Percentiles rank a stretch among this genome's conserved stretches.
Evolutionary conservation across 148 eudicot genomes (phyloP).

Genomic region (Nepenthes gracilis): DNA sequence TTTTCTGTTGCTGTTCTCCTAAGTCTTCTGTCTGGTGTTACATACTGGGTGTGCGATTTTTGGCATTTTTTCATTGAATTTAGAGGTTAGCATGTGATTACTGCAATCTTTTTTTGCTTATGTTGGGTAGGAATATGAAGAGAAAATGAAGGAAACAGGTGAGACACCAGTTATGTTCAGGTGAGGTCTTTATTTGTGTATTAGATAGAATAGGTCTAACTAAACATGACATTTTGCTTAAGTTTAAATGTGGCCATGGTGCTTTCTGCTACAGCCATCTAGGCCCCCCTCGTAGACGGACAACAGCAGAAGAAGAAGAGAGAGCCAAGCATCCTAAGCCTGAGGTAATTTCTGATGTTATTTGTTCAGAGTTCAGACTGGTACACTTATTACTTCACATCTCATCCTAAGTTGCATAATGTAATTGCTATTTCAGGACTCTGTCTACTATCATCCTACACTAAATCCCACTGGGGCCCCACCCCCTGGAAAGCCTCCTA

Average conservation of each 20-base stretch:
- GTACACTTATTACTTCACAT: background rate
- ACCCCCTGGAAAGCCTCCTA: conserved; percentile 97
- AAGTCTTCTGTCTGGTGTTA: too few species aligned
- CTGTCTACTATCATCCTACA: conserved; percentile 93
- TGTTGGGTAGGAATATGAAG: conserved; percentile 82
- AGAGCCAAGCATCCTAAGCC: conserved; percentile 73
- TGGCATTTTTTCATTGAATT: too few species aligned
- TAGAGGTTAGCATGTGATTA: too few species aligned
- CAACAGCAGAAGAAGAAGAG: conserved; percentile 80
- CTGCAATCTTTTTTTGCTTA: background rate
- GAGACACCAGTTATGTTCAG: conserved; percentile 98
- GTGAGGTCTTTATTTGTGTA: conserved; percentile 20
- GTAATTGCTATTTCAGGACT: conserved; percentile 42
- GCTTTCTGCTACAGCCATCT: conserved; percentile 63
- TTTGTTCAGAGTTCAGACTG: background rate
- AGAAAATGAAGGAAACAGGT: conserved; percentile 81
- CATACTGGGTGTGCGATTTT: too few species aligned
- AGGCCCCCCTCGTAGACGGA: conserved; percentile 66
- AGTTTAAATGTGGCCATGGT: background rate
- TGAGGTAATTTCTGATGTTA: conserved; percentile 42
- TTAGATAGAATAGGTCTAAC: conserved; percentile 2
- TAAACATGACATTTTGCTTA: too few species aligned
- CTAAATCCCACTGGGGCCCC: conserved; percentile 98
- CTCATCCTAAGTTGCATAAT: conserved; percentile 2
- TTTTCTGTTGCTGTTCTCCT: too few species aligned